phyloP scores from a whole-genome alignment of 345 rosid genomes.

The Syzygium grande region DNA sequence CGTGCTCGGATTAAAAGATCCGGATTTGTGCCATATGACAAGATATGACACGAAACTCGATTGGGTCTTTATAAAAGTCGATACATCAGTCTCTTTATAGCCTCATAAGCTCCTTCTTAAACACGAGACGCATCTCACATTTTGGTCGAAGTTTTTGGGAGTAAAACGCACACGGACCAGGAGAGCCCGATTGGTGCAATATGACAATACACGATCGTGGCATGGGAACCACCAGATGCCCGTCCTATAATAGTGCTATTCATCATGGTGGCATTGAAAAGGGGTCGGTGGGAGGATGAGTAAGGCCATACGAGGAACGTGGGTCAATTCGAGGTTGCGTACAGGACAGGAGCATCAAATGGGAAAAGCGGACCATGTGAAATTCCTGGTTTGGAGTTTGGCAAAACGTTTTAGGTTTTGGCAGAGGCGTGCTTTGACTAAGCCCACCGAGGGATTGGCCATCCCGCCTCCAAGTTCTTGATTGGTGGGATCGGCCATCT shows the following conservation, averaged over 20 bases:
- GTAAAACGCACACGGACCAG: too few relatives aligned
- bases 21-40: too few relatives aligned
- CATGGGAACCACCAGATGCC: neutral
- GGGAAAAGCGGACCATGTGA: neutral
- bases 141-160: too few relatives aligned
- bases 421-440: neutral
- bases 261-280: neutral
- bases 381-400: neutral
- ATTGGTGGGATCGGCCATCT: neutral
- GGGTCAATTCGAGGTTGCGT: neutral
- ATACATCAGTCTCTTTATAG: neutral
- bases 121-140: neutral
- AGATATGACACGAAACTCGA: too few relatives aligned
- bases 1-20: neutral
- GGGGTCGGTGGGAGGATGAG: neutral
- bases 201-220: neutral
- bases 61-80: neutral
- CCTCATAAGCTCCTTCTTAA: neutral
- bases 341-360: neutral
- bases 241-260: neutral
- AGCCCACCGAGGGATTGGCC: neutral
- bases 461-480: neutral
- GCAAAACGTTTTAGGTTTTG: neutral
- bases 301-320: neutral
- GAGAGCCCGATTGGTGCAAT: neutral